A percentile compares a stretch with the other conserved stretches of the same genome.
Conservation (phyloP, 805 yeast genomes). For the Myxozyma sirexii region DNA sequence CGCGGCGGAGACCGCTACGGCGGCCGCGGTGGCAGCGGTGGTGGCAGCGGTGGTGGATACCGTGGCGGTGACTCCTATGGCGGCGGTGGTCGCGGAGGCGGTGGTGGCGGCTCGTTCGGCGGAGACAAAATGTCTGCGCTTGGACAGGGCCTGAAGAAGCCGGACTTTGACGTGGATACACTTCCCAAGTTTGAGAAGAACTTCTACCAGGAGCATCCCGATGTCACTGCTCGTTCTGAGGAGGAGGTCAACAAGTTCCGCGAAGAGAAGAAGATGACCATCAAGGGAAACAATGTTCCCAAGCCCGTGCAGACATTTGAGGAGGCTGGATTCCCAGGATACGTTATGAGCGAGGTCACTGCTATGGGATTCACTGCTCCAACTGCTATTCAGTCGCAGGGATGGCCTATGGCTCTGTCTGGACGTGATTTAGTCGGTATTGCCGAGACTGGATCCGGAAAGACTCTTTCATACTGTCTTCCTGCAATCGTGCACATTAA, state of each 20-base stretch:
- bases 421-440: slow-evolving; percentile 99
- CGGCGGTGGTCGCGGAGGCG: slow-evolving; percentile 11
- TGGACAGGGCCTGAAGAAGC: slow-evolving; percentile 64
- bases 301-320: slow-evolving; percentile 91
- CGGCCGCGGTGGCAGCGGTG: slow-evolving; percentile 11
- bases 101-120: slow-evolving; percentile 42
- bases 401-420: slow-evolving; percentile 99
- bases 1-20: slow-evolving; percentile 18
- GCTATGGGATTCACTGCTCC: slow-evolving; percentile 92
- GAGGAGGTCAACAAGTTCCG: slow-evolving; percentile 76
- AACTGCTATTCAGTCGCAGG: slow-evolving; percentile 97
- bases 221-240: slow-evolving; percentile 73
- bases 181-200: slow-evolving; percentile 93
- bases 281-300: slow-evolving; percentile 82
- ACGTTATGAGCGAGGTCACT: slow-evolving; percentile 85
- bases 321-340: slow-evolving; percentile 97
- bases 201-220: slow-evolving; percentile 84
- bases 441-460: slow-evolving; percentile 99
- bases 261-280: slow-evolving; percentile 81
- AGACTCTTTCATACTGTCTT: slow-evolving; percentile 93
- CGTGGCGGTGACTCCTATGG: slow-evolving; percentile 15
- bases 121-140: slow-evolving; percentile 51
- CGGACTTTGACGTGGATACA: slow-evolving; percentile 75
- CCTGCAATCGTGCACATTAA: slow-evolving; percentile 93
- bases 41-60: slow-evolving; percentile 12